These are phyloP conservation scores for Lumnitzera littorea DNA, from an alignment of 345 rosid species.

Conservation along the genomic window DNA sequence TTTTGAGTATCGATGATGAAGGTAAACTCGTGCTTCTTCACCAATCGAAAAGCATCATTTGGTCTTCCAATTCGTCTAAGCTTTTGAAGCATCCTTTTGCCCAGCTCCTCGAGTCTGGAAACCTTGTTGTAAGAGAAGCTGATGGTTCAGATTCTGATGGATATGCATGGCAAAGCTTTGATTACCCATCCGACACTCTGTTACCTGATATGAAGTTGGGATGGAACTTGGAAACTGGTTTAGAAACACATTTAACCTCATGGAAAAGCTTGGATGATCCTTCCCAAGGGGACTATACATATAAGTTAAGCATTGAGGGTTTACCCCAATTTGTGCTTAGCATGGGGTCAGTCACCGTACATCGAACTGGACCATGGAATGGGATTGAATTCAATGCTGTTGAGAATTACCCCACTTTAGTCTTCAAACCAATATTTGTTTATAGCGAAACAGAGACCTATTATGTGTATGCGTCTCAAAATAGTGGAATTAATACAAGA, in stretches of 20 bases:
- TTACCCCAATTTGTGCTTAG: conserved; percentile 15
- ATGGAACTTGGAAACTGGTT: conserved; percentile 6
- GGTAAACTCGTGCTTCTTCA: conserved; percentile 16
- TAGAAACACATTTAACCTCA: conserved; percentile 11
- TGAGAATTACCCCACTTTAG: conserved; percentile 7
- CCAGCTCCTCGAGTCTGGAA: conserved; percentile 28
- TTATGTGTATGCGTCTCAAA: conserved; percentile 12
- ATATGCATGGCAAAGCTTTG: conserved; percentile 39
- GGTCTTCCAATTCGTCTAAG: conserved; percentile 20
- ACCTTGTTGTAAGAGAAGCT: conserved; percentile 21
- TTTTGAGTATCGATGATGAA: conserved; percentile 13
- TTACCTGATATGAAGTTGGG: conserved; percentile 30
- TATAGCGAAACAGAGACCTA: conserved; percentile 10
- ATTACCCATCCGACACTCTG: conserved; percentile 25
- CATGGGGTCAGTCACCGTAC: conserved; percentile 3
- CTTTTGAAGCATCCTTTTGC: conserved; percentile 9
- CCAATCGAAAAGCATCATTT: not conserved
- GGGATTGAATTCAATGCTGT: conserved; percentile 24
- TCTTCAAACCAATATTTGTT: conserved; percentile 8
- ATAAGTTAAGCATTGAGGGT: conserved; percentile 5
- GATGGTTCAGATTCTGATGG: not conserved
- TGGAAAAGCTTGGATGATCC: conserved; percentile 32
- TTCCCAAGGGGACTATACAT: conserved; percentile 15
- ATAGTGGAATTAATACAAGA: not conserved
- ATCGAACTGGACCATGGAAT: conserved; percentile 27